phyloP scores from a whole-genome alignment of 2,329 filamentous ascomycete species.

The Boeremia exigua region DNA sequence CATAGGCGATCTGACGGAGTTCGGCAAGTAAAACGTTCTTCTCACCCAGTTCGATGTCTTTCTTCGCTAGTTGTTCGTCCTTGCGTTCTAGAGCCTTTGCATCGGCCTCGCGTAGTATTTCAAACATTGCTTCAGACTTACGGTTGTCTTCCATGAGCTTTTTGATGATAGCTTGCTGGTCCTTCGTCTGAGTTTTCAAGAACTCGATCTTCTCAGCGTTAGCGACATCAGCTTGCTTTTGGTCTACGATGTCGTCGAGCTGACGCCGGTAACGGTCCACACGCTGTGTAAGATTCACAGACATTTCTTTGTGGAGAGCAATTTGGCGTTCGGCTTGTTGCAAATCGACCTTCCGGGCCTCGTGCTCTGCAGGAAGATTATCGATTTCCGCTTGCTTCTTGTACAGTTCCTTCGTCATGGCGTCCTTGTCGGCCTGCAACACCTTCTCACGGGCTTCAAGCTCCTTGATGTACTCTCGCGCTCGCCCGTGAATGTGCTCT shows the following conservation, averaged over 20 bases:
- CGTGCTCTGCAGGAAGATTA: constrained; percentile 22
- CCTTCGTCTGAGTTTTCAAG: constrained; percentile 15
- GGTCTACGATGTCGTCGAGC: constrained; percentile 6
- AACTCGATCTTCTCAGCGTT: constrained; percentile 13
- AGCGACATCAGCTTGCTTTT: constrained; percentile 4
- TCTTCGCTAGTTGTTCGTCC: not conserved
- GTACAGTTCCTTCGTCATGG: constrained; percentile 16
- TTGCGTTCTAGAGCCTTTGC: not conserved
- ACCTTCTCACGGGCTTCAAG: constrained; percentile 19
- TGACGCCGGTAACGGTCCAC: constrained; percentile 22
- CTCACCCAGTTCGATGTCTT: not conserved
- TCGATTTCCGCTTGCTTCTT: constrained; percentile 23
- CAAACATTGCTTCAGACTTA: constrained; percentile 1
- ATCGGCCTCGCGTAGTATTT: constrained; percentile 1
- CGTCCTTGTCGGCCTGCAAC: constrained; percentile 13
- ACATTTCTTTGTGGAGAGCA: constrained; percentile 18
- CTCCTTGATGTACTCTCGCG: constrained; percentile 25
- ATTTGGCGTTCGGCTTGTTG: constrained; percentile 21
- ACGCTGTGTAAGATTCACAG: constrained; percentile 13
- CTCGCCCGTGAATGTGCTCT: constrained; percentile 18
- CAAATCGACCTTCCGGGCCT: constrained; percentile 24
- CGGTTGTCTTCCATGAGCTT: constrained; percentile 22
- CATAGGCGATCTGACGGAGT: not conserved
- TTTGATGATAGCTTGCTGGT: constrained; percentile 11
- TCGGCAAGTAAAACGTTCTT: constrained; percentile 1